A percentile compares a stretch with the other conserved stretches of the same genome.
These are phyloP conservation scores for Xylaria sp. DNA, from an alignment of 495 filamentous ascomycete genomes.

Conservation along the genomic window DNA sequence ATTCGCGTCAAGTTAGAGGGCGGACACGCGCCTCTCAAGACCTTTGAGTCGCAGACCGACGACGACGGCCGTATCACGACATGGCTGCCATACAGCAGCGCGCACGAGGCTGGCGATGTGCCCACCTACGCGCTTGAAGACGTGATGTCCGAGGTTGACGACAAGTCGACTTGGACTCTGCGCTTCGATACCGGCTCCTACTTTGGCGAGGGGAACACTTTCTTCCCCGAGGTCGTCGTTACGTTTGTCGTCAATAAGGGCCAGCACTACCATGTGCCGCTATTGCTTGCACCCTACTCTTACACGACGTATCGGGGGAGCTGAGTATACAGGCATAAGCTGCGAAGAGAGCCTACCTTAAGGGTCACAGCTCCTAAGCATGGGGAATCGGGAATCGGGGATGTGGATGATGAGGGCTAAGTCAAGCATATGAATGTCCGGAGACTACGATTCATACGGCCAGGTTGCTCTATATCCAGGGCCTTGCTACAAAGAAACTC, in stretches of 20 bases:
- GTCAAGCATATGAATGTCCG: background rate
- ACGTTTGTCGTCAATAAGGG: slow-evolving; percentile 76
- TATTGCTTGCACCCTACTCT: slow-evolving; percentile 86
- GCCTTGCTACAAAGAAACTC: background rate
- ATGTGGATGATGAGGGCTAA: background rate
- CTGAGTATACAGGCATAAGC: slow-evolving; percentile 34
- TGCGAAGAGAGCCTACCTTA: background rate
- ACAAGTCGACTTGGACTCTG: slow-evolving; percentile 66
- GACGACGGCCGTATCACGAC: slow-evolving; percentile 82
- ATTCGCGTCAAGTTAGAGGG: slow-evolving; percentile 81
- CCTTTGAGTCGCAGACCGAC: slow-evolving; percentile 72
- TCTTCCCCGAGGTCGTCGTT: slow-evolving; percentile 91
- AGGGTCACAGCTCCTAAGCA: too few relatives aligned
- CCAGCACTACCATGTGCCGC: slow-evolving; percentile 90
- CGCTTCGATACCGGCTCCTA: slow-evolving; percentile 80
- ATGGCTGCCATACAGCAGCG: slow-evolving; percentile 68
- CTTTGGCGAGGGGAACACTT: slow-evolving; percentile 77
- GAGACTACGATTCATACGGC: background rate
- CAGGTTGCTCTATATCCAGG: background rate
- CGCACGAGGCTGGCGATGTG: slow-evolving; percentile 53
- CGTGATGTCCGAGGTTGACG: slow-evolving; percentile 49
- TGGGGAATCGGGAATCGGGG: background rate
- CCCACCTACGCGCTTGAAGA: slow-evolving; percentile 59
- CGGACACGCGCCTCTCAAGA: slow-evolving; percentile 66
- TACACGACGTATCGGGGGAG: slow-evolving; percentile 93